Conservation (phyloP, 2,329 filamentous ascomycete species). For the Penicillium brevicompactum region DNA sequence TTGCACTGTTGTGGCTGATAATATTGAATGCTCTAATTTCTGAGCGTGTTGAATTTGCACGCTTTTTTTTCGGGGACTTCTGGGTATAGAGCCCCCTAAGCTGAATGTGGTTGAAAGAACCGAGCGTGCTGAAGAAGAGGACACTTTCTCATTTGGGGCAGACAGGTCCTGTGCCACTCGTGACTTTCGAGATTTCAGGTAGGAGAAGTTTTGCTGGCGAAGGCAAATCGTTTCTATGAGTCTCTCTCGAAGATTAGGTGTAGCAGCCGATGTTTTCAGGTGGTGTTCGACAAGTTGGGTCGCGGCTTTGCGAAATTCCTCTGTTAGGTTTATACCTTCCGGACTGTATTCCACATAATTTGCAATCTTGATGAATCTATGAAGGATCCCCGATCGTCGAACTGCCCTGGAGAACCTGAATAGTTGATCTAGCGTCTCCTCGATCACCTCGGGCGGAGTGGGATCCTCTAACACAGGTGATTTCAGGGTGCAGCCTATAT, state of each 20-base stretch:
- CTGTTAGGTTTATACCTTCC: background rate
- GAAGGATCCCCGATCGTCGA: slow-evolving; percentile 14
- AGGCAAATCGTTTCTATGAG: background rate
- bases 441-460: background rate
- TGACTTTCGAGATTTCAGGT: background rate
- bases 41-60: background rate
- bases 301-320: background rate
- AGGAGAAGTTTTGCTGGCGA: background rate
- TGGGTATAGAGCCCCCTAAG: background rate
- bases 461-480: background rate
- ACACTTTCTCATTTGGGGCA: background rate
- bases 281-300: background rate
- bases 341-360: slow-evolving; percentile 5
- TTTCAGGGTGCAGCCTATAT: no score
- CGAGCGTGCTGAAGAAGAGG: background rate
- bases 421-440: slow-evolving; percentile 7
- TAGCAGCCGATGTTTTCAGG: background rate
- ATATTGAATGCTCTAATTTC: background rate
- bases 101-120: background rate
- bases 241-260: background rate
- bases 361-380: slow-evolving; percentile 11
- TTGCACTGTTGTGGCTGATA: background rate
- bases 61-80: background rate
- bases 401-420: slow-evolving; percentile 15
- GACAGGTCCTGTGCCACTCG: background rate